These are phyloP conservation scores for Fusarium nygamai DNA, from an alignment of 2,329 filamentous ascomycete species.

Conservation along the genomic window DNA sequence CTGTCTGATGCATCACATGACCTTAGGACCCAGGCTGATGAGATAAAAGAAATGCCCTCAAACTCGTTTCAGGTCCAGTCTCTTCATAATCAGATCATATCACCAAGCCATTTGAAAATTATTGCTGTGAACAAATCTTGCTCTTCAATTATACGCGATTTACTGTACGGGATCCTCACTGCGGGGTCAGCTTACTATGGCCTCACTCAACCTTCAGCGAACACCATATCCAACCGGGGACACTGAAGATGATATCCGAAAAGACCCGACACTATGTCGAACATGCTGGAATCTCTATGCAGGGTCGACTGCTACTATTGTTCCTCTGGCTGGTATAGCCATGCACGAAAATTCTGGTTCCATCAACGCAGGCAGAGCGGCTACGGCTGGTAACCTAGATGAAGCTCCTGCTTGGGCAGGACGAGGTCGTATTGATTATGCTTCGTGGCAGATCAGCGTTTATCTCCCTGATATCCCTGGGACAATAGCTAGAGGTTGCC, in stretches of 20 bases:
- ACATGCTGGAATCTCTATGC: conserved; percentile 35
- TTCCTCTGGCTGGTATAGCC: conserved; percentile 19
- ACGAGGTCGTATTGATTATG: conserved; percentile 17
- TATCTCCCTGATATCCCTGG: conserved; percentile 16
- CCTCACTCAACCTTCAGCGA: conserved; percentile 13
- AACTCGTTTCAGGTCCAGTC: not conserved
- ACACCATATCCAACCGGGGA: conserved; percentile 20
- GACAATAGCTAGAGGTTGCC: conserved; percentile 6
- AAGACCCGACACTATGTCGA: conserved; percentile 16
- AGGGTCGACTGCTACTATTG: conserved; percentile 14
- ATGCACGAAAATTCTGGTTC: conserved; percentile 30
- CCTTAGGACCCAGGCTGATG: not conserved
- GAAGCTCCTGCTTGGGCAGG: conserved; percentile 22
- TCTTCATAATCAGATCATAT: not conserved
- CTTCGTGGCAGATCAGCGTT: conserved; percentile 23
- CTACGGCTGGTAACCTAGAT: not conserved
- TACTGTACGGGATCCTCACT: not conserved
- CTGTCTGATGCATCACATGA: conserved; percentile 5
- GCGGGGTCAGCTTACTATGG: conserved; percentile 26
- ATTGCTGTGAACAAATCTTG: not conserved
- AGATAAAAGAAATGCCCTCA: not conserved
- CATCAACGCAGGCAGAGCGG: conserved; percentile 13
- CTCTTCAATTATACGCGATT: not conserved
- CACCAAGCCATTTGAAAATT: accelerated
- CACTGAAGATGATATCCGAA: conserved; percentile 22